phyloP scores from a whole-genome alignment of 176 grass and related monocot species.

The Echinochloa phyllopogon region DNA sequence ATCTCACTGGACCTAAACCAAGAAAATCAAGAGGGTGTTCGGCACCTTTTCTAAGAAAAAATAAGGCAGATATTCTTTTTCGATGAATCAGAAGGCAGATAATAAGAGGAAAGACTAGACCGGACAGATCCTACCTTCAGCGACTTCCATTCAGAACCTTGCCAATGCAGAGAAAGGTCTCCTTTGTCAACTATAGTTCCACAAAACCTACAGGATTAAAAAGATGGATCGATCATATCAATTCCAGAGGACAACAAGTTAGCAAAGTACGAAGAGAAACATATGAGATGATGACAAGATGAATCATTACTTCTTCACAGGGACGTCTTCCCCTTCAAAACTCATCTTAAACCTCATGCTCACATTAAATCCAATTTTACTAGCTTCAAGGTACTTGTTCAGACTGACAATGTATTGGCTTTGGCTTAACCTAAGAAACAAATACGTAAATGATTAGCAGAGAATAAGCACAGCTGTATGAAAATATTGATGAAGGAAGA shows the following conservation, averaged over 20 bases:
- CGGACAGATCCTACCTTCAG: constrained; percentile 59
- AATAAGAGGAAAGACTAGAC: not conserved
- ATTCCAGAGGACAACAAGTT: constrained; percentile 13
- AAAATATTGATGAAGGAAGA: not conserved
- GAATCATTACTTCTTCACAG: constrained; percentile 76
- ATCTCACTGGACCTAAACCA: constrained; percentile 83
- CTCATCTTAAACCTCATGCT: constrained; percentile 97
- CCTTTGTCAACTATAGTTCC: constrained; percentile 75
- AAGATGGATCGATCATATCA: not conserved
- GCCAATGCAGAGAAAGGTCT: constrained; percentile 76
- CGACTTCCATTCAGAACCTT: constrained; percentile 91
- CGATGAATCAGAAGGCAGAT: not conserved
- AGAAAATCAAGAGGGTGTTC: constrained; percentile 6
- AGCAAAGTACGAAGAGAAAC: constrained; percentile 26
- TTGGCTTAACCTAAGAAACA: constrained; percentile 71
- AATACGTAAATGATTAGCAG: constrained; percentile 8
- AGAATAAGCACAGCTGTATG: constrained; percentile 1
- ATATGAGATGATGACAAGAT: constrained; percentile 7
- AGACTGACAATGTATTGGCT: constrained; percentile 88
- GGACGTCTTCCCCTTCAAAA: constrained; percentile 96
- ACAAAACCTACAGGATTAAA: constrained; percentile 65
- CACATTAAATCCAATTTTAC: constrained; percentile 67
- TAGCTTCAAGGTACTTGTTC: constrained; percentile 82
- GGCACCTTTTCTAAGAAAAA: not conserved
- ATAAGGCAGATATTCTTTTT: not conserved